Percentiles rank a stretch among this genome's conserved stretches.
These are phyloP conservation scores for Daphne laureola DNA, from an alignment of 441 rosid genomes.

Conservation along the genomic window DNA sequence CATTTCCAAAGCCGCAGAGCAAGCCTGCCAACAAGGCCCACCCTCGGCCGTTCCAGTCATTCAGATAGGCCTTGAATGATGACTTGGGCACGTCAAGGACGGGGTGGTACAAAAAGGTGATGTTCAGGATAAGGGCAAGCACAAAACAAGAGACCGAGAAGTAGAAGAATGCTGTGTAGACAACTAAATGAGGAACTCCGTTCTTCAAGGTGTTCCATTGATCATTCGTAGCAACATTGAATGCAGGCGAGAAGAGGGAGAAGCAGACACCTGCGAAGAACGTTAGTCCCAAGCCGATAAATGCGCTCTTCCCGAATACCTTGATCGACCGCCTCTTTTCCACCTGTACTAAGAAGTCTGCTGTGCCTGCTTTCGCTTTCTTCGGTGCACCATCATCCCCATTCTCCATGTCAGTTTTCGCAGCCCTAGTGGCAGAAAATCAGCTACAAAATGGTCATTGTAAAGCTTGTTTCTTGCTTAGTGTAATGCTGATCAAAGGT, in stretches of 20 bases:
- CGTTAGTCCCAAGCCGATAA: constrained; percentile 57
- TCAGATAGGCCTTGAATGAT: constrained; percentile 53
- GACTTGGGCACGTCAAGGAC: constrained; percentile 55
- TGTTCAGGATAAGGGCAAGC: constrained; percentile 53
- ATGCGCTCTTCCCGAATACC: constrained; percentile 70
- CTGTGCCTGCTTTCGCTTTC: constrained; percentile 68
- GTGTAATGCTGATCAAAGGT: too few relatives aligned
- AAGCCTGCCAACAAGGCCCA: constrained; percentile 87
- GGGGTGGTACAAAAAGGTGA: constrained; percentile 60
- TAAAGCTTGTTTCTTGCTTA: too few relatives aligned
- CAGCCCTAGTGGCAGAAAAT: background rate
- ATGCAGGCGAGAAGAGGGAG: constrained; percentile 89
- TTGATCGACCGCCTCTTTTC: constrained; percentile 82
- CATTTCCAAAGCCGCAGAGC: constrained; percentile 77
- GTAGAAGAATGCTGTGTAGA: constrained; percentile 85
- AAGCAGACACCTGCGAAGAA: constrained; percentile 81
- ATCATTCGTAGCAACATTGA: constrained; percentile 89
- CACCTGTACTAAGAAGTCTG: constrained; percentile 56
- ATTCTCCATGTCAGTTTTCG: constrained; percentile 21
- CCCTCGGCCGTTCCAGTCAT: constrained; percentile 77
- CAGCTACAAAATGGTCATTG: too few relatives aligned
- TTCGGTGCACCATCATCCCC: constrained; percentile 12
- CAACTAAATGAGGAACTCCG: constrained; percentile 65
- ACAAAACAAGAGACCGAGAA: constrained; percentile 71
- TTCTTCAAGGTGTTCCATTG: constrained; percentile 66